phyloP scores from a whole-genome alignment of 331 rosid species.

The Spiraea crenata region DNA sequence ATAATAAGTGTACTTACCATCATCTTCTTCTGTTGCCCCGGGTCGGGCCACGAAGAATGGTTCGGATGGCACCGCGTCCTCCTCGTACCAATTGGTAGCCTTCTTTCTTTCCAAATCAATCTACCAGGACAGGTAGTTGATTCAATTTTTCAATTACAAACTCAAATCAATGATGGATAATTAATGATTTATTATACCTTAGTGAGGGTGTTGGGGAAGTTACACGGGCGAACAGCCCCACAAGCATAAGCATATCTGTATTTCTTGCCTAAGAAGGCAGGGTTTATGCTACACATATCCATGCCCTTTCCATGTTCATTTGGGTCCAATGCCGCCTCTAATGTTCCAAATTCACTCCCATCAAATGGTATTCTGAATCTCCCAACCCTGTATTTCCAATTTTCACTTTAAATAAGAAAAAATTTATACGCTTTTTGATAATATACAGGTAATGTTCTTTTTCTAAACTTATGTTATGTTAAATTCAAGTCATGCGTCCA shows the following conservation, averaged over 20 bases:
- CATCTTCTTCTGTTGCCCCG: slow-evolving; percentile 94
- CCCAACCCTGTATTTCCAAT: slow-evolving; percentile 64
- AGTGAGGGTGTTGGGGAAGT: slow-evolving; percentile 93
- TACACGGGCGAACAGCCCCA: slow-evolving; percentile 97
- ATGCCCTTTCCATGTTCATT: slow-evolving; percentile 91
- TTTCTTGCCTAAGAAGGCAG: slow-evolving; percentile 58
- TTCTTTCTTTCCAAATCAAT: slow-evolving; percentile 59
- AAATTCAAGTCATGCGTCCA: too few species aligned
- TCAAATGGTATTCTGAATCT: slow-evolving; percentile 76
- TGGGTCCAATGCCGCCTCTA: slow-evolving; percentile 84
- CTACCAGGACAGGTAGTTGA: slow-evolving; percentile 31
- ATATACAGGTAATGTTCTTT: too few species aligned
- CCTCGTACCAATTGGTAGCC: slow-evolving; percentile 82
- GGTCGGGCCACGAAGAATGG: slow-evolving; percentile 90
- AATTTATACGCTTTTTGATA: too few species aligned
- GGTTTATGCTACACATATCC: slow-evolving; percentile 98
- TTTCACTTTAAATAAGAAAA: too few species aligned
- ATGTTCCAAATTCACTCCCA: slow-evolving; percentile 68
- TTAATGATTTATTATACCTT: slow-evolving; percentile 42
- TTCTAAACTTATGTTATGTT: too few species aligned
- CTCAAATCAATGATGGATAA: too few species aligned
- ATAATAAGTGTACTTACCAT: slow-evolving; percentile 44
- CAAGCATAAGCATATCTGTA: slow-evolving; percentile 94
- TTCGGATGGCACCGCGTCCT: slow-evolving; percentile 83
- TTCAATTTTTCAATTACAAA: too few species aligned